Conservation (phyloP, 352 stramenopile species). For the Phytopythium chamaehyphon region DNA sequence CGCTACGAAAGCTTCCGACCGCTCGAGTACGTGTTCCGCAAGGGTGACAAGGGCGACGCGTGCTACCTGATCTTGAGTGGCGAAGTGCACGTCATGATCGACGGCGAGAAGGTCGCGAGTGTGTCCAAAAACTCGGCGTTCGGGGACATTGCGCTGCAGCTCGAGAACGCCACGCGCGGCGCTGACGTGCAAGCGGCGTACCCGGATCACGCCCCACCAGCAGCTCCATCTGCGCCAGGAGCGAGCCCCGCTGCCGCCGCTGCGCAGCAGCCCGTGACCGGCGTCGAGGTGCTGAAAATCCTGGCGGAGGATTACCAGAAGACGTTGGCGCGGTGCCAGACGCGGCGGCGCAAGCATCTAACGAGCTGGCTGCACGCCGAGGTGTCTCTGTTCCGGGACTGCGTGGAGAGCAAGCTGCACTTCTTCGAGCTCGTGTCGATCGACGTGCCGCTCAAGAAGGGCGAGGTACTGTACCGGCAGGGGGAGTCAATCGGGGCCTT, state of each 20-base stretch:
- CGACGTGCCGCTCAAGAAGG: slow-evolving; percentile 55
- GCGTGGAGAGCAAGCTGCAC: slow-evolving; percentile 68
- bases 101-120: slow-evolving; percentile 45
- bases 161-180: slow-evolving; percentile 66
- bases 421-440: slow-evolving; percentile 79
- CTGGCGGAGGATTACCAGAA: slow-evolving; percentile 71
- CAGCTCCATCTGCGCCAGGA: background rate
- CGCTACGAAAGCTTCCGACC: slow-evolving; percentile 47
- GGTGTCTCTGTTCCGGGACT: slow-evolving; percentile 63
- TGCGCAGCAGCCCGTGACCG: slow-evolving; percentile 12
- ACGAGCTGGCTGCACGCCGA: slow-evolving; percentile 68
- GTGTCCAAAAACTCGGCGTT: slow-evolving; percentile 64
- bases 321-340: slow-evolving; percentile 60
- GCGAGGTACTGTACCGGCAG: slow-evolving; percentile 55
- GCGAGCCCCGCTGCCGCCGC: background rate
- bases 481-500: slow-evolving; percentile 59
- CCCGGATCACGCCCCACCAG: background rate
- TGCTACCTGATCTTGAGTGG: slow-evolving; percentile 63
- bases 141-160: slow-evolving; percentile 63
- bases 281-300: slow-evolving; percentile 63
- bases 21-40: slow-evolving; percentile 54
- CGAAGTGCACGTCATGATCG: slow-evolving; percentile 65
- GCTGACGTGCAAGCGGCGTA: slow-evolving; percentile 52
- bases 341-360: slow-evolving; percentile 55
- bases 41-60: slow-evolving; percentile 57